Evolutionary conservation across 192 early-diverging fungal genomes (phyloP).

Genomic region (Podila horticola): DNA sequence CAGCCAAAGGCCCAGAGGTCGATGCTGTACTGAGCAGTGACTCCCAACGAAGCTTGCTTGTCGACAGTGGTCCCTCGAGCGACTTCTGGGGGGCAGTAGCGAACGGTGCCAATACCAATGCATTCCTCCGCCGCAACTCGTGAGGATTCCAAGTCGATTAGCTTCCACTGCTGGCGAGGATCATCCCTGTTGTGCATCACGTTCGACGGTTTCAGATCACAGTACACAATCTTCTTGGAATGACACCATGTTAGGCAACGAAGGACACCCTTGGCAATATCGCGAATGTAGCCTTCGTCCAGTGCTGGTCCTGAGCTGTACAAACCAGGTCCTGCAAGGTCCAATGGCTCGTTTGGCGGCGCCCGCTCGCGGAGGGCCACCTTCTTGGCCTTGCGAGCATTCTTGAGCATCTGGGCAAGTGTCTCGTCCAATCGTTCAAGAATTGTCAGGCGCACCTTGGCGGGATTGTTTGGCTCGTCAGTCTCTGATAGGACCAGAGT

Average conservation of each 20-base stretch:
- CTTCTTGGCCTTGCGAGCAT: constrained; percentile 45
- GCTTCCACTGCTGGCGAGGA: constrained; percentile 53
- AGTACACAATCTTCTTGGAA: constrained; percentile 57
- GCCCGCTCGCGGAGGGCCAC: constrained; percentile 34
- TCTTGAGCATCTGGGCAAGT: constrained; percentile 47
- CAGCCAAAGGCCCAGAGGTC: constrained; percentile 64
- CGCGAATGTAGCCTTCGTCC: constrained; percentile 27
- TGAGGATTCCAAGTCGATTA: constrained; percentile 63
- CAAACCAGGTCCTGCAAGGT: constrained; percentile 30
- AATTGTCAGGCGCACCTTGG: constrained; percentile 48
- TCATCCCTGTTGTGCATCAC: constrained; percentile 57
- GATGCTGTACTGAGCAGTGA: constrained; percentile 58
- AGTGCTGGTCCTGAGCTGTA: constrained; percentile 32
- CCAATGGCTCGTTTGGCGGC: constrained; percentile 4
- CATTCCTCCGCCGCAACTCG: constrained; percentile 57
- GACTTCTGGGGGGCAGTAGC: constrained; percentile 63
- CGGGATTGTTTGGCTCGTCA: constrained; percentile 39
- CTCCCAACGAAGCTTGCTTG: constrained; percentile 54
- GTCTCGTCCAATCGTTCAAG: constrained; percentile 64
- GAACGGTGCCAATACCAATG: constrained; percentile 58
- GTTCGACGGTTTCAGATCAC: constrained; percentile 65
- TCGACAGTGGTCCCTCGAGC: constrained; percentile 58
- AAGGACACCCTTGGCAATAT: constrained; percentile 53
- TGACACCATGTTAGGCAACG: constrained; percentile 59
- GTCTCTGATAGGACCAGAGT: constrained; percentile 54